Base-by-base conservation (phyloP, 768 basidiomycete genomes). In the Collybia nuda region DNA sequence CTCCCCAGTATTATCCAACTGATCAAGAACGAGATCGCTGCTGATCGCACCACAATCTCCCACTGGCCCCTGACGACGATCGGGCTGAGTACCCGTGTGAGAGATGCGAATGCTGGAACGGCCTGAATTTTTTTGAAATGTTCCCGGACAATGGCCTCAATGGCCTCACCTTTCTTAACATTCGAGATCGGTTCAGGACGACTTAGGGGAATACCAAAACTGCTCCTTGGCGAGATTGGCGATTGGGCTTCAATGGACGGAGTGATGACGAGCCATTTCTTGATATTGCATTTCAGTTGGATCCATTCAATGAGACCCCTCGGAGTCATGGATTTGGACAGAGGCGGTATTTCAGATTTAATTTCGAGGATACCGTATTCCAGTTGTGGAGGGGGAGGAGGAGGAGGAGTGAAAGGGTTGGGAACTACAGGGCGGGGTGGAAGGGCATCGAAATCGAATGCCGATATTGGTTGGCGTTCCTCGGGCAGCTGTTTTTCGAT, bases 61-160 rank as follows among this genome's bases (percentile, higher is more conserved):
- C 90, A 92, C 58, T 93, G 90, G 2, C 82, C 88, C n/a, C 90
- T 77, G 45, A 80, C 76, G 44, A 91, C 81, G 49, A 85, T 74
- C 14, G 87, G 84, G 52, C 79, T 87, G 44, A 87, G 73, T 18
- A 92, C 73, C 36, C 74, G 76, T 38, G 90, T 90, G 50, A 92
- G 68, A 26, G 88, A 86, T 18, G 82, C 77, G 54, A 91, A 91
- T 39, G 87, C 82, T 2, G 89, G 88, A 14, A 90, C 88, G 9
- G 75, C 69, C 40, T 71, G 70, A 41, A 82, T 69, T 56, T 68
- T 65, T 52, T 71, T 71, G 57, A 78, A 75, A 54, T 77, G 73
- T 47, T 66, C 69, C 44, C 58, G 64, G 17, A 71, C 68, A n/a
- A 60, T 57, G 11, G 59, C 56, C 29, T 63, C 60, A 21, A 50